Evolutionary conservation across 768 basidiomycete genomes (phyloP).

Genomic region (Imleria badia): DNA sequence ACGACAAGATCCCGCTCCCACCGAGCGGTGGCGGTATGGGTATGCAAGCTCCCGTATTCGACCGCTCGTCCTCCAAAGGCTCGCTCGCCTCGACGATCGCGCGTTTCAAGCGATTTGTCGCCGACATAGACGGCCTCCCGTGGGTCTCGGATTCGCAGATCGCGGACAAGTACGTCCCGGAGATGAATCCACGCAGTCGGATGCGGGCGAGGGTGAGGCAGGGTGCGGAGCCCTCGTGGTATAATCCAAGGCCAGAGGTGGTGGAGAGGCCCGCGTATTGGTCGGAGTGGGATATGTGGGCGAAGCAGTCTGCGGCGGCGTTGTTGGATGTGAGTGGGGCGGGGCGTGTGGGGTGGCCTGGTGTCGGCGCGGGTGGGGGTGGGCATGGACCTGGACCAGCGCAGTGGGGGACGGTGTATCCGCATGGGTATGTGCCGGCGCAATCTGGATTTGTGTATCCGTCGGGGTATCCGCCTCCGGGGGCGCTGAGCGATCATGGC

Average conservation of each 20-base stretch:
- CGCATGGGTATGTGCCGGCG: constrained; percentile 21
- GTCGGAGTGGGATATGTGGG: constrained; percentile 26
- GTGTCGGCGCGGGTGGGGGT: background rate
- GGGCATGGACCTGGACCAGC: background rate
- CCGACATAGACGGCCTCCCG: constrained; percentile 39
- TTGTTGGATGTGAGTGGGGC: constrained; percentile 5
- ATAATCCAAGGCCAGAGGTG: constrained; percentile 17
- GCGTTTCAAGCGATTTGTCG: constrained; percentile 37
- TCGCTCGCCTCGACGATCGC: constrained; percentile 28
- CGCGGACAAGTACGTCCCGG: constrained; percentile 46
- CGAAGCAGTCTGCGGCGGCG: constrained; percentile 20
- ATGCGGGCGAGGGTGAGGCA: constrained; percentile 8
- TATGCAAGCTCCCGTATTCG: background rate
- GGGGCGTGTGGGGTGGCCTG: background rate
- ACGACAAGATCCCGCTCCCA: background rate
- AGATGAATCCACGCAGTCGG: constrained; percentile 21
- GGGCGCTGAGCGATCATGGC: background rate
- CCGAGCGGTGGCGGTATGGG: background rate
- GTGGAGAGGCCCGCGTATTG: constrained; percentile 4
- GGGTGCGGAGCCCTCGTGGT: constrained; percentile 30
- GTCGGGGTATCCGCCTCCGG: constrained; percentile 14
- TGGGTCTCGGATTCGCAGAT: constrained; percentile 44
- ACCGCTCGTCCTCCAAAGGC: constrained; percentile 4
- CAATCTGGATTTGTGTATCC: constrained; percentile 21
- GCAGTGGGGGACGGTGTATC: constrained; percentile 15